Conservation (phyloP, 1,284 basidiomycete species). For the Pyrrhoderma lamaoense region DNA sequence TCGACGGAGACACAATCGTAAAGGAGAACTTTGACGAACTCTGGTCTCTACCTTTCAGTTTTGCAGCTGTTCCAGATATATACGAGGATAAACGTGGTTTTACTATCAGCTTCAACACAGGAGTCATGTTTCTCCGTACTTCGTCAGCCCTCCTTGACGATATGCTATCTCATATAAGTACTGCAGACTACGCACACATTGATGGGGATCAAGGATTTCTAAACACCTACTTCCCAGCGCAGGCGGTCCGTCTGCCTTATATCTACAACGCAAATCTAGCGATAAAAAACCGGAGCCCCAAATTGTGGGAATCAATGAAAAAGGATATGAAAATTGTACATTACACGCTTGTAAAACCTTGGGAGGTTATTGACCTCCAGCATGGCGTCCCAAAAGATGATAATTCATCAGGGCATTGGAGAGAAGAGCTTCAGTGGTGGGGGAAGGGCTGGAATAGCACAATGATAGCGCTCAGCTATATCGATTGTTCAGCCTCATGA, state of each 20-base stretch:
- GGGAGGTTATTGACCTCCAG: neutral
- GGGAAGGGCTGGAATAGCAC: slow-evolving; percentile 6
- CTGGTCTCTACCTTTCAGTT: slow-evolving; percentile 35
- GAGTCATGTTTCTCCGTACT: slow-evolving; percentile 34
- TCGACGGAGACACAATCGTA: slow-evolving; percentile 39
- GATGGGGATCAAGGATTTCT: slow-evolving; percentile 41
- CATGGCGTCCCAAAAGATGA: neutral
- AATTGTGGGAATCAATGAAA: slow-evolving; percentile 32
- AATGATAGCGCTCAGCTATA: neutral
- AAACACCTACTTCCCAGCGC: slow-evolving; percentile 36
- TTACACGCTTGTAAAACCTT: slow-evolving; percentile 38
- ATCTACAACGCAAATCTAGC: slow-evolving; percentile 41
- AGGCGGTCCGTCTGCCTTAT: slow-evolving; percentile 34
- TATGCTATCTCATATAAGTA: slow-evolving; percentile 32
- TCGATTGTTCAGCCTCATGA: no score
- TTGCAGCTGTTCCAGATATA: slow-evolving; percentile 39
- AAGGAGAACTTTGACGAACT: slow-evolving; percentile 39
- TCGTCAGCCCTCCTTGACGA: slow-evolving; percentile 28
- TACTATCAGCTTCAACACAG: slow-evolving; percentile 36
- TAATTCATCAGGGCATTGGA: slow-evolving; percentile 4
- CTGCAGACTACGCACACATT: slow-evolving; percentile 29
- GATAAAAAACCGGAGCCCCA: slow-evolving; percentile 31
- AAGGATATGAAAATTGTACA: slow-evolving; percentile 33
- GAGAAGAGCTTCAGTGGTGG: slow-evolving; percentile 13
- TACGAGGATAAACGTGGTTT: slow-evolving; percentile 31